These are phyloP conservation scores for Anethum foeniculum DNA, from an alignment of 140 eudicot genomes.

Conservation along the genomic window DNA sequence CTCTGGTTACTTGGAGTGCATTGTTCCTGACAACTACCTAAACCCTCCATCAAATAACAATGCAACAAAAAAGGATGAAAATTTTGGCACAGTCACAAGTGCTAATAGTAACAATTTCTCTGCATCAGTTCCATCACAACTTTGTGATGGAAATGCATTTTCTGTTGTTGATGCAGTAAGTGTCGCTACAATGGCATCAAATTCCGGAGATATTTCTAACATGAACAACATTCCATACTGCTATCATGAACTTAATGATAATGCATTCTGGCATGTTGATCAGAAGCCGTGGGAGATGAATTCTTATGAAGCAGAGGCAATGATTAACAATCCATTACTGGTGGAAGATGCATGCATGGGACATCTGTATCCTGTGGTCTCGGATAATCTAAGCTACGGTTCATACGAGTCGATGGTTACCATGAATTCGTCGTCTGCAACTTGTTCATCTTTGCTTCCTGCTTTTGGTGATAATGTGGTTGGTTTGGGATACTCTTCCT, in stretches of 20 bases:
- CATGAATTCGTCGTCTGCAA: constrained; percentile 24
- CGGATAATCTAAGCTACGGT: constrained; percentile 15
- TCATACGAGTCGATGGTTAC: constrained; percentile 6
- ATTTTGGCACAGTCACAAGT: constrained; percentile 2
- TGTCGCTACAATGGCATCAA: constrained; percentile 15
- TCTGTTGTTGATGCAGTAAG: constrained; percentile 12
- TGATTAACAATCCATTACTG: constrained; percentile 36
- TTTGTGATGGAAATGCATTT: constrained; percentile 16
- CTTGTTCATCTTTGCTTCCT: constrained; percentile 24
- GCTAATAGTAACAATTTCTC: background rate
- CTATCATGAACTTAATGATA: constrained; percentile 21
- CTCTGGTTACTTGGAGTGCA: constrained; percentile 85
- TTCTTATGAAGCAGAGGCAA: constrained; percentile 44
- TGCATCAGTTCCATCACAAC: constrained; percentile 9
- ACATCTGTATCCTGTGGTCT: constrained; percentile 16
- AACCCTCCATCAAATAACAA: constrained; percentile 37
- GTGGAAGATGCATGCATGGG: constrained; percentile 39
- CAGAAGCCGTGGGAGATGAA: constrained; percentile 43
- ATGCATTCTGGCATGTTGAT: constrained; percentile 40
- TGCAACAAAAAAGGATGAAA: constrained; percentile 11
- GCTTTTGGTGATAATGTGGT: constrained; percentile 35
- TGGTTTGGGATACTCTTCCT: constrained; percentile 45
- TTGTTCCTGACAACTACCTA: constrained; percentile 80
- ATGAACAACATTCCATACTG: constrained; percentile 7
- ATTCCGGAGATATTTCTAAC: constrained; percentile 1